These are phyloP conservation scores for Pueraria montana DNA, from an alignment of 306 rosid genomes.

Conservation along the genomic window DNA sequence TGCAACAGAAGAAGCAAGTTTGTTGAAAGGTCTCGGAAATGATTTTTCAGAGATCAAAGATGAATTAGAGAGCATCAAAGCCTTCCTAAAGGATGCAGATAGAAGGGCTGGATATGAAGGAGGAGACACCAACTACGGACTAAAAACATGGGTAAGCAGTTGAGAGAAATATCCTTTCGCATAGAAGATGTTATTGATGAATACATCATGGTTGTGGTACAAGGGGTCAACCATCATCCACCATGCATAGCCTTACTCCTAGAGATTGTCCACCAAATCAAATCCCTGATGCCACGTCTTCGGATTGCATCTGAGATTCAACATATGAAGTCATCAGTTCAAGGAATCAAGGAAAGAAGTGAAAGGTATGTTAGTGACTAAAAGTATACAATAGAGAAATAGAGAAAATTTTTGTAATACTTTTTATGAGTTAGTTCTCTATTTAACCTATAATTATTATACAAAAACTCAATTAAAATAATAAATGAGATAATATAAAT, in stretches of 20 bases:
- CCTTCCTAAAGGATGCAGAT: slow-evolving; percentile 3
- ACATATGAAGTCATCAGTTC: slow-evolving; percentile 31
- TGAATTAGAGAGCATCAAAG: background rate
- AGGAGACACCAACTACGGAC: background rate
- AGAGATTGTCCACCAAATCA: background rate
- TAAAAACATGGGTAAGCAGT: slow-evolving; percentile 39
- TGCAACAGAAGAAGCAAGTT: background rate
- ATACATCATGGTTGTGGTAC: slow-evolving; percentile 23
- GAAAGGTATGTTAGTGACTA: too few relatives aligned
- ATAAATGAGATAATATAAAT: too few relatives aligned
- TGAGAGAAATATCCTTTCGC: background rate
- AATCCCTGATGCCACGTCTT: slow-evolving; percentile 10
- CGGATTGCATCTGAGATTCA: slow-evolving; percentile 31
- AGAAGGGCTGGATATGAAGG: slow-evolving; percentile 29
- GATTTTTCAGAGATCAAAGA: background rate
- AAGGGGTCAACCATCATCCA: background rate
- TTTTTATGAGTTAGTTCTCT: too few relatives aligned
- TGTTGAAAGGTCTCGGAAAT: background rate
- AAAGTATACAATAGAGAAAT: too few relatives aligned
- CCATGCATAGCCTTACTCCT: background rate
- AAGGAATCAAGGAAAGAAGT: slow-evolving; percentile 44
- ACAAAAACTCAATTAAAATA: too few relatives aligned
- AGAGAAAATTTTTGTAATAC: too few relatives aligned
- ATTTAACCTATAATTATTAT: too few relatives aligned
- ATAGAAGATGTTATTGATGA: too few relatives aligned